Conservation (phyloP, 106 monocot genomes). For the Alisma plantagoaquatica region DNA sequence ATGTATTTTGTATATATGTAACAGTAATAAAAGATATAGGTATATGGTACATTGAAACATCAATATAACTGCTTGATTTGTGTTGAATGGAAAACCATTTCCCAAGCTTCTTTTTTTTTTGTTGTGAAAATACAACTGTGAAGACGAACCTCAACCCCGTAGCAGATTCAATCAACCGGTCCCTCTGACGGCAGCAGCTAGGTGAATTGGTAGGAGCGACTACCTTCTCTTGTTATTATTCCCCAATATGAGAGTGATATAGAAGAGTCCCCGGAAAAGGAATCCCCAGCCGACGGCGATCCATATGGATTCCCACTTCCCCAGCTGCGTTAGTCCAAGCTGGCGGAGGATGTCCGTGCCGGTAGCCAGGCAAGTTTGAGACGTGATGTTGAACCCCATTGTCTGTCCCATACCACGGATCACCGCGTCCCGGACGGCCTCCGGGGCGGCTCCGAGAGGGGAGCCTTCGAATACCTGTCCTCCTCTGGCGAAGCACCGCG, state of each 20-base stretch:
- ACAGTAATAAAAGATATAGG: no score
- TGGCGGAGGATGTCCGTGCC: constrained; percentile 41
- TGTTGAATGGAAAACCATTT: no score
- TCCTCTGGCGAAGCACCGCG: constrained; percentile 63
- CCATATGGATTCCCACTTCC: constrained; percentile 58
- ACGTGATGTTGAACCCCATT: constrained; percentile 35
- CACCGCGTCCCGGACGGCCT: constrained; percentile 29
- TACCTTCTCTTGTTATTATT: constrained; percentile 77
- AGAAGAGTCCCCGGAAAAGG: constrained; percentile 61
- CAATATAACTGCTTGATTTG: no score
- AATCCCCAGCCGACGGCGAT: constrained; percentile 68
- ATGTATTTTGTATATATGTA: no score
- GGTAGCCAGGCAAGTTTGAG: constrained; percentile 40
- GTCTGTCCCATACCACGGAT: constrained; percentile 36
- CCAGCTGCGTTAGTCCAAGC: constrained; percentile 47
- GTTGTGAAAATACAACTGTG: no score
- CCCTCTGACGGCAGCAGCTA: no score
- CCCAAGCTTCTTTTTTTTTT: no score
- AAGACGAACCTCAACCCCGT: no score
- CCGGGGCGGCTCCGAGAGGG: constrained; percentile 30
- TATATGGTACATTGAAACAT: no score
- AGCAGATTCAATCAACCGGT: no score
- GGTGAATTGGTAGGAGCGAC: no score
- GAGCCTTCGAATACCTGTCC: constrained; percentile 79
- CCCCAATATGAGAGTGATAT: constrained; percentile 49